Percentiles rank a stretch among this genome's conserved stretches.
Conservation (phyloP, 768 basidiomycete genomes). For the Coprinellus aureogranulatus region DNA sequence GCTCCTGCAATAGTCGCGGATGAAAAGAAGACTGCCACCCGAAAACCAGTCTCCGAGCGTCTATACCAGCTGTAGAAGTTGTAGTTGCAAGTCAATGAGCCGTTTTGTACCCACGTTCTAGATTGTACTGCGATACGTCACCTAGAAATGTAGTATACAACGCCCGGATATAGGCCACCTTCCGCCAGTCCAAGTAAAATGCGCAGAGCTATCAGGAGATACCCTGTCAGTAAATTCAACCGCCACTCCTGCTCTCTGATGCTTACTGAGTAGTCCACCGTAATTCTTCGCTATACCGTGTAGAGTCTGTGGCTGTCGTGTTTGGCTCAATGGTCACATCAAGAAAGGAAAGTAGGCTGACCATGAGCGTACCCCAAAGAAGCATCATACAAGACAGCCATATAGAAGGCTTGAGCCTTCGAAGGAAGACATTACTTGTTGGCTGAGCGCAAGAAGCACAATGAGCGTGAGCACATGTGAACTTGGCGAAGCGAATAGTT, state of each 20-base stretch:
- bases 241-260: not conserved
- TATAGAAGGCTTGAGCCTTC: conserved; percentile 59
- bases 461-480: not conserved
- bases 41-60: conserved; percentile 68
- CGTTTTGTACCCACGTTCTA: too few species aligned
- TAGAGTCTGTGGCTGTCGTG: conserved; percentile 47
- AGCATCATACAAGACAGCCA: conserved; percentile 58
- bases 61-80: conserved; percentile 87
- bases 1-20: conserved; percentile 78
- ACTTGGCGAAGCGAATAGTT: conserved; percentile 15
- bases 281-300: conserved; percentile 64
- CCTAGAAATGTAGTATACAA: conserved; percentile 66
- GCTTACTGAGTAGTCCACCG: conserved; percentile 58
- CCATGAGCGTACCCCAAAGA: conserved; percentile 50
- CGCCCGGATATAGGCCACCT: conserved; percentile 55
- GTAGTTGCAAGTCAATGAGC: too few species aligned
- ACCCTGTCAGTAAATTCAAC: not conserved
- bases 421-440: conserved; percentile 60
- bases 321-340: too few species aligned
- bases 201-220: conserved; percentile 44
- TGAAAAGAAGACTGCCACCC: conserved; percentile 75
- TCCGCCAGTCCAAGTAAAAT: conserved; percentile 64
- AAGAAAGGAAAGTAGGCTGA: conserved; percentile 14
- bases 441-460: conserved; percentile 37
- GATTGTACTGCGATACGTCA: too few species aligned